phyloP scores from a whole-genome alignment of 1,139 yeast species.

The Yamadazyma membranifaciens region DNA sequence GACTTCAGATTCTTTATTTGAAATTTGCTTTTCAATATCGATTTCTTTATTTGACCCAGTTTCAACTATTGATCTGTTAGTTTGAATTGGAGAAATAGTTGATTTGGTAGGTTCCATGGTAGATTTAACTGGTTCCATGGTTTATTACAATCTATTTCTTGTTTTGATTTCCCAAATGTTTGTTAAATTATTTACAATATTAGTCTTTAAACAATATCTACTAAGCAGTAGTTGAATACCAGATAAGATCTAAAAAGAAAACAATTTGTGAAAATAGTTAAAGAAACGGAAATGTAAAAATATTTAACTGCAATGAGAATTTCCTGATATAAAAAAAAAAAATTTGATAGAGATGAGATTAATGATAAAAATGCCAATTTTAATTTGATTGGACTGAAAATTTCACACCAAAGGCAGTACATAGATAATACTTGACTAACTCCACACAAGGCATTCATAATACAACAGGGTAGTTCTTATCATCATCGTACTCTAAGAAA shows the following conservation, averaged over 20 bases:
- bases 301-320: not conserved
- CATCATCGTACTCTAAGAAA: no score
- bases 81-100: slow-evolving; percentile 6
- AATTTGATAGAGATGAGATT: slow-evolving; percentile 3
- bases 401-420: not conserved
- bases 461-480: no score
- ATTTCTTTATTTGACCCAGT: not conserved
- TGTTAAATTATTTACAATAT: not conserved
- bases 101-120: slow-evolving; percentile 10
- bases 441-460: no score
- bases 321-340: slow-evolving; percentile 1
- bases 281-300: no score
- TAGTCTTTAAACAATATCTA: no score
- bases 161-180: not conserved
- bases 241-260: no score
- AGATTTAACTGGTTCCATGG: slow-evolving; percentile 15
- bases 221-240: no score
- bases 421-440: no score
- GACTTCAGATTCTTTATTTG: slow-evolving; percentile 7
- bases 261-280: no score
- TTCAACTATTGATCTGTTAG: not conserved
- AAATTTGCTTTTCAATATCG: slow-evolving; percentile 8
- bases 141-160: not conserved
- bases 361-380: slow-evolving; percentile 1
- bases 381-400: slow-evolving; percentile 1